phyloP scores from a whole-genome alignment of 2,329 filamentous ascomycete genomes.

The Scedosporium aurantiacum region DNA sequence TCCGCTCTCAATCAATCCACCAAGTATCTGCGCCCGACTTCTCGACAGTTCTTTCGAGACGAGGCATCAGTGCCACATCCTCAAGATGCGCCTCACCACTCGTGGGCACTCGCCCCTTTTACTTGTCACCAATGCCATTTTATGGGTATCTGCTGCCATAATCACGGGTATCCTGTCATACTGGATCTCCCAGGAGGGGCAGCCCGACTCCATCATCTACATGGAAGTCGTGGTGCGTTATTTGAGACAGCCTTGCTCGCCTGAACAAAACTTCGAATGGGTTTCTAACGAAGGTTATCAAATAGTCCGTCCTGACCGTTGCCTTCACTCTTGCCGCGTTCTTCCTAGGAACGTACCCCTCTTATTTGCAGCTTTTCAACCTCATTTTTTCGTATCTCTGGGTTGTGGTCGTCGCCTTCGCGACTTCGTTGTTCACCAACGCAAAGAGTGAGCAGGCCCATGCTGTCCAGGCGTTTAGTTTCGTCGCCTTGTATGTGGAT shows the following conservation, averaged over 20 bases:
- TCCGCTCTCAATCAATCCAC: too few species aligned
- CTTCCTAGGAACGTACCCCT: constrained; percentile 19
- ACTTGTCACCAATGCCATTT: constrained; percentile 16
- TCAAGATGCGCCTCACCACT: background rate
- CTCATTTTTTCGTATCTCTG: constrained; percentile 24
- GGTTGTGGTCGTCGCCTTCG: constrained; percentile 21
- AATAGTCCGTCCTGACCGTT: constrained; percentile 20
- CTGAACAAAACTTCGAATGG: too few species aligned
- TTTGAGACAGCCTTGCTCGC: too few species aligned
- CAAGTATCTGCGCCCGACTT: background rate
- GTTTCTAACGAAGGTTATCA: background rate
- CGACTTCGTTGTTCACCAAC: constrained; percentile 18
- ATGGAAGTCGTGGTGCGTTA: constrained; percentile 20
- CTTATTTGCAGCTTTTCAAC: constrained; percentile 20
- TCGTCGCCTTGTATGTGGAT: constrained; percentile 21
- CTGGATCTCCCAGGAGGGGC: constrained; percentile 14
- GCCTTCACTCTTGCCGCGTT: constrained; percentile 11
- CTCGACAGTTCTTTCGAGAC: background rate
- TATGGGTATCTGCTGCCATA: constrained; percentile 23
- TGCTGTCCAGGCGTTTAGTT: constrained; percentile 22
- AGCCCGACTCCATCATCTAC: constrained; percentile 18
- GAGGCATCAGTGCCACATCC: background rate
- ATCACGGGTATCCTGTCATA: constrained; percentile 23
- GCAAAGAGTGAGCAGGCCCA: constrained; percentile 13
- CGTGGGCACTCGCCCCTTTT: constrained; percentile 15